These are phyloP conservation scores for Oryza meyeriana DNA, from an alignment of 176 grass and related monocot genomes.

Conservation along the genomic window DNA sequence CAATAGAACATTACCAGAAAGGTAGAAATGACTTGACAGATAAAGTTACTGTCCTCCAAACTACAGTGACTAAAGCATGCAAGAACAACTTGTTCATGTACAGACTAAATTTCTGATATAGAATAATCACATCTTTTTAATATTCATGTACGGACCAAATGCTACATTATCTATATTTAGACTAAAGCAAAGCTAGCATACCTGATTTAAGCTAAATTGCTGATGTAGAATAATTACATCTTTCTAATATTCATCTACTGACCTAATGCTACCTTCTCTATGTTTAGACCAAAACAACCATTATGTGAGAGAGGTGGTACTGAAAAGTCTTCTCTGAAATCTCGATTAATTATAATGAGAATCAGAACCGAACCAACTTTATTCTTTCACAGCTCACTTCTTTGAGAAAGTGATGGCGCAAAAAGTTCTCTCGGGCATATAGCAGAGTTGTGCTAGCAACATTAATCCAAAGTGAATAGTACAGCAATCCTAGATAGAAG, in stretches of 20 bases:
- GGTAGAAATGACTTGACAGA: neutral
- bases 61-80: neutral
- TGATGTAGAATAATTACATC: neutral
- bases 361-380: neutral
- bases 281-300: neutral
- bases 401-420: neutral
- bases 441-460: neutral
- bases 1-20: conserved; percentile 12
- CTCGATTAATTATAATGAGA: neutral
- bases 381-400: conserved; percentile 6
- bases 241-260: neutral
- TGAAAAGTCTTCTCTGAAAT: neutral
- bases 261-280: neutral
- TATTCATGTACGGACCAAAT: too few species aligned
- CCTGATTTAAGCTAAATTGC: neutral
- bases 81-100: neutral
- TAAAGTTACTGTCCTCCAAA: conserved; percentile 11
- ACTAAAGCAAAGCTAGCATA: neutral
- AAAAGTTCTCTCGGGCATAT: neutral
- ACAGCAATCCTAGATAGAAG: neutral
- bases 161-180: neutral
- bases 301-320: neutral
- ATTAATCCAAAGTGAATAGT: neutral
- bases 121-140: neutral
- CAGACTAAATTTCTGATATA: too few species aligned